Evolutionary conservation across 2,329 filamentous ascomycete species (phyloP).

Genomic region (Microsporum audouinii): DNA sequence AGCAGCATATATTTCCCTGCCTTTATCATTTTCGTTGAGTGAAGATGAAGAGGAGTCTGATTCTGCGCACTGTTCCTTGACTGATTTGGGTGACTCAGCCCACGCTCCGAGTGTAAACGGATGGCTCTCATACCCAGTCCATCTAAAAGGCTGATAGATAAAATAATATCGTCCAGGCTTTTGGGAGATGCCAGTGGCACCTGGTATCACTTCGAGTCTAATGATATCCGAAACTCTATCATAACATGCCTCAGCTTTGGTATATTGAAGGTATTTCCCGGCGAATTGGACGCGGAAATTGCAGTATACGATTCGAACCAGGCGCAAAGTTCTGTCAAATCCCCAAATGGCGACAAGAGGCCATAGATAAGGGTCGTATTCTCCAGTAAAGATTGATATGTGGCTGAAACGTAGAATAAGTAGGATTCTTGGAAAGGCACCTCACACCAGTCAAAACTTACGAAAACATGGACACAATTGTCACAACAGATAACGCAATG

Average conservation of each 20-base stretch:
- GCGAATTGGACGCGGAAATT: slow-evolving; percentile 25
- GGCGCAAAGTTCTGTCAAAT: slow-evolving; percentile 35
- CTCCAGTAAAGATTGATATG: slow-evolving; percentile 35
- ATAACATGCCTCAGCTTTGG: slow-evolving; percentile 30
- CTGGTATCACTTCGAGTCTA: slow-evolving; percentile 30
- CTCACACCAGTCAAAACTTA: slow-evolving; percentile 16
- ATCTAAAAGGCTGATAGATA: slow-evolving; percentile 33
- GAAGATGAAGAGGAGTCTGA: neutral
- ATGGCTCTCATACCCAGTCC: slow-evolving; percentile 38
- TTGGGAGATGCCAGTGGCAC: slow-evolving; percentile 22
- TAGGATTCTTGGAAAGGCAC: neutral
- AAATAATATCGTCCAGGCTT: slow-evolving; percentile 39
- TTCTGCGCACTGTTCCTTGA: neutral
- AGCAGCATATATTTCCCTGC: neutral
- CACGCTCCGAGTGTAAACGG: slow-evolving; percentile 34
- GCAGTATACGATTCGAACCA: slow-evolving; percentile 31
- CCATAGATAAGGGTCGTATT: slow-evolving; percentile 40
- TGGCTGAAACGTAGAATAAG: slow-evolving; percentile 23
- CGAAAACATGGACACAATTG: slow-evolving; percentile 36
- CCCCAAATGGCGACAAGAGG: slow-evolving; percentile 38
- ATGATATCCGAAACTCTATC: slow-evolving; percentile 31
- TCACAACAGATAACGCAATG: slow-evolving; percentile 27
- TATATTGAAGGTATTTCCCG: slow-evolving; percentile 15
- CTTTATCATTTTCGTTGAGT: neutral
- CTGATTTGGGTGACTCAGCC: neutral